Evolutionary conservation across 2,329 filamentous ascomycete species (phyloP).

Genomic region (Didymella exigua): DNA sequence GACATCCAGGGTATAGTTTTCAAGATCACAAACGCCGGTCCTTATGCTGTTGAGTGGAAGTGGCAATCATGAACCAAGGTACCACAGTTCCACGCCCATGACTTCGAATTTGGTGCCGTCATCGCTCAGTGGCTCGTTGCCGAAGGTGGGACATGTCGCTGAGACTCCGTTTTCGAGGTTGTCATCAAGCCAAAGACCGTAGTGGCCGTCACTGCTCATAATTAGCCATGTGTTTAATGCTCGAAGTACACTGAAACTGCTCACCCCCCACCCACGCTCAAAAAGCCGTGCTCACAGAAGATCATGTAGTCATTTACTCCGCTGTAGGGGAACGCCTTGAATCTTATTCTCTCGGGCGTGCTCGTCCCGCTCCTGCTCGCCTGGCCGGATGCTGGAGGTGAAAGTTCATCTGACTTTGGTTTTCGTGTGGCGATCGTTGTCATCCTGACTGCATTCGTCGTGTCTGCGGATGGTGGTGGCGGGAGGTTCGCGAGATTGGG

Average conservation of each 20-base stretch:
- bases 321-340: constrained; percentile 96
- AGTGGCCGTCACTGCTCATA: constrained; percentile 71
- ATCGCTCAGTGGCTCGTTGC: constrained; percentile 91
- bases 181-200: constrained; percentile 92
- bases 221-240: background rate
- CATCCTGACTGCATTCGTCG: constrained; percentile 64
- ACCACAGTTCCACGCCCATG: constrained; percentile 91
- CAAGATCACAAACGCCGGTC: no score
- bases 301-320: constrained; percentile 97
- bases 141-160: constrained; percentile 85
- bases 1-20: no score
- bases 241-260: constrained; percentile 19
- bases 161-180: constrained; percentile 83
- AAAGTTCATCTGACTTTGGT: constrained; percentile 30
- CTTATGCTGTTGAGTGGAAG: no score
- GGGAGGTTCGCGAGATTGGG: constrained; percentile 62
- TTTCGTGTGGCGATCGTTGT: constrained; percentile 59
- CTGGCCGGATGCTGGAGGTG: constrained; percentile 36
- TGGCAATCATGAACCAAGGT: constrained; percentile 64
- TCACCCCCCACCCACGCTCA: constrained; percentile 82
- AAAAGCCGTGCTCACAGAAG: constrained; percentile 82
- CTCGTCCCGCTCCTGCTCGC: constrained; percentile 55
- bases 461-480: constrained; percentile 71
- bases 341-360: constrained; percentile 78
- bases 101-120: constrained; percentile 92